Conservation (phyloP, 495 filamentous ascomycete species). For the Aspergillus diversus region DNA sequence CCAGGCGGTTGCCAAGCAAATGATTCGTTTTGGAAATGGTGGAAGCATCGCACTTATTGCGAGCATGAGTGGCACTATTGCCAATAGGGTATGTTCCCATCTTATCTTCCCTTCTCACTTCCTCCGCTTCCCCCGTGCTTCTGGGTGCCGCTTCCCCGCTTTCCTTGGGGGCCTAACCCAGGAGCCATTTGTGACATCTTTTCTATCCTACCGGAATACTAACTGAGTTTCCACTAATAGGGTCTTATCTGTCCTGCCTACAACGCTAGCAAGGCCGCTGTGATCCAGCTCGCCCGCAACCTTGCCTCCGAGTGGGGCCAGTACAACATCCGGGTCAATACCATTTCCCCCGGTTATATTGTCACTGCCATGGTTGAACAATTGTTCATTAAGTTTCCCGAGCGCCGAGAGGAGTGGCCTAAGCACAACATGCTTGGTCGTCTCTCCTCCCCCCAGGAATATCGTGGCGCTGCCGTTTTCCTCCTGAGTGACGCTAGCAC, state of each 20-base stretch:
- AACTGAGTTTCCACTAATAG: slow-evolving; percentile 36
- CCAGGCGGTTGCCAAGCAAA: slow-evolving; percentile 70
- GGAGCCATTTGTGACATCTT: neutral
- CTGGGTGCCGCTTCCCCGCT: slow-evolving; percentile 1
- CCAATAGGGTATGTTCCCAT: slow-evolving; percentile 58
- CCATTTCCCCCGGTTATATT: slow-evolving; percentile 93
- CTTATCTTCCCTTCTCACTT: slow-evolving; percentile 18
- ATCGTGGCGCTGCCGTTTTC: slow-evolving; percentile 80
- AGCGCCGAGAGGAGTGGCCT: slow-evolving; percentile 77
- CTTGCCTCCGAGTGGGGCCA: slow-evolving; percentile 87
- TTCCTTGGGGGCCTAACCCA: neutral
- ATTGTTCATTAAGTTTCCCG: slow-evolving; percentile 74
- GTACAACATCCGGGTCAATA: slow-evolving; percentile 91
- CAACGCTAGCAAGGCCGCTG: slow-evolving; percentile 88
- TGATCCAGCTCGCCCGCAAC: slow-evolving; percentile 82
- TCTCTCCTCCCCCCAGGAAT: slow-evolving; percentile 80
- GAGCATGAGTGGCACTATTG: slow-evolving; percentile 73
- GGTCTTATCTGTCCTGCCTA: slow-evolving; percentile 78
- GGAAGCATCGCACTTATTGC: slow-evolving; percentile 77
- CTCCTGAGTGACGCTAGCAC: slow-evolving; percentile 82
- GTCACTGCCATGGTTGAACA: slow-evolving; percentile 88
- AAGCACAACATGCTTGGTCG: slow-evolving; percentile 87
- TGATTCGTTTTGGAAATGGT: slow-evolving; percentile 71
- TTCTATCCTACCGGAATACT: neutral
- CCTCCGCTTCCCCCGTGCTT: slow-evolving; percentile 11